Evolutionary conservation across 148 eudicot genomes (phyloP), one percentile per base, ranked within the genome.

Genomic region (Persicaria tinctoria): DNA sequence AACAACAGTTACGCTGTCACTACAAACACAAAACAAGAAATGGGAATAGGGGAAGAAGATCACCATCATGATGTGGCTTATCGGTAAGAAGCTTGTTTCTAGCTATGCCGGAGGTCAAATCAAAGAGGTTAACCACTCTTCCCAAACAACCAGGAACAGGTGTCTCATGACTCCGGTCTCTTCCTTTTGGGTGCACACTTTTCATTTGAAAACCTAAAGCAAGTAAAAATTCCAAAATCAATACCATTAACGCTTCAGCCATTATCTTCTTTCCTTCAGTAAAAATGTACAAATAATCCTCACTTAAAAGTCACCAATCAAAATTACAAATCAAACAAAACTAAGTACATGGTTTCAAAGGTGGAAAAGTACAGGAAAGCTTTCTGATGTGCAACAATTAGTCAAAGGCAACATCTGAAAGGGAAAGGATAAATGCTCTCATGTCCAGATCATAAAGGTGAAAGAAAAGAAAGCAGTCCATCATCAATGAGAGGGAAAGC

Each of bases 81-180:
- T 96, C 92, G 38, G 92, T 86, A 59, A 96, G 89, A 63, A 89
- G 87, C 81, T 80, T 83, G 76, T 96, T 88, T 74, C 88, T 83
- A 55, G 94, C 73, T 76, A 82, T 81, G 76, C 79, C 79, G 14
- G 90, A 75, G 60, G 84, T 82, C 77, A 92, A 76, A 80, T 92
- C 97, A 70, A 96, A 96, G 70, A 92, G 86, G 80, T 90, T 90
- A 63, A 88, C 97, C 89, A 92, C 86, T 80, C 91, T 86, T 77
- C 97, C 97, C 83, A 90, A 84, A 81, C 99, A 92, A 78, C 94
- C 90, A 72, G 90, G 89, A 71, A 82, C 72, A 8, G 91, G 78
- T 69, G 84, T 84, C 71, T 86, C 89, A 47, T 48, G 47, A 48
- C 55, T 48, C 10, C 41, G n/a, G 44, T 32, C 55, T 81, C 85